phyloP scores from a whole-genome alignment of 257 asterid genomes.

The Fraxinus pennsylvanica region DNA sequence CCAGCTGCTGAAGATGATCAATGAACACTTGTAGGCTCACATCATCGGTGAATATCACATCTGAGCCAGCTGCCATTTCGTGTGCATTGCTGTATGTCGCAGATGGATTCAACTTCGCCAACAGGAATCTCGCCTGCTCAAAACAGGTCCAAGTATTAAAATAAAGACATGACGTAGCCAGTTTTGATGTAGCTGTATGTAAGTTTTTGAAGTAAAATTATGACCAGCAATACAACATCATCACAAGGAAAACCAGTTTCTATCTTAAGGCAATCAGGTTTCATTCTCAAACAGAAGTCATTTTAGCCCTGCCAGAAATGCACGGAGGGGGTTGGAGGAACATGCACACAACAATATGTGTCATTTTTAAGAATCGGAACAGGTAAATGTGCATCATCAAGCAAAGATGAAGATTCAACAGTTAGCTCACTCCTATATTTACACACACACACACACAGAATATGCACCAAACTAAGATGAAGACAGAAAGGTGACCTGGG shows the following conservation, averaged over 20 bases:
- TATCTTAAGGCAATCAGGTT: background rate
- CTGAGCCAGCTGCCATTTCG: constrained; percentile 78
- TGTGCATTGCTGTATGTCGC: constrained; percentile 84
- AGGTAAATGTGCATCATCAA: background rate
- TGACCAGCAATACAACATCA: background rate
- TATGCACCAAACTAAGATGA: background rate
- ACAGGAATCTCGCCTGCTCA: constrained; percentile 87
- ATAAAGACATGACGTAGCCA: background rate
- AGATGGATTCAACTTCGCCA: constrained; percentile 97
- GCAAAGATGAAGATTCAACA: background rate
- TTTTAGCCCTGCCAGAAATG: background rate
- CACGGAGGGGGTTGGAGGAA: background rate
- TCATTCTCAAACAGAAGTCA: background rate
- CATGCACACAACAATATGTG: background rate
- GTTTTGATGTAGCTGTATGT: background rate
- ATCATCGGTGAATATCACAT: constrained; percentile 91
- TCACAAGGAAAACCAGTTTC: background rate
- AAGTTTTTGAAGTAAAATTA: background rate
- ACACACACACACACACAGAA: background rate
- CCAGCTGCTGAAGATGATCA: constrained; percentile 95
- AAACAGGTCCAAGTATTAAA: constrained; percentile 16
- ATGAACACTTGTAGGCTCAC: constrained; percentile 88
- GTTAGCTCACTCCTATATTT: background rate
- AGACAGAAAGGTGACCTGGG: constrained; percentile 64
- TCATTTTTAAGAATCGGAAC: background rate